Evolutionary conservation across 306 rosid species (phyloP), one percentile per base, ranked within the genome.

Genomic region (Vigna reflexopilosa): DNA sequence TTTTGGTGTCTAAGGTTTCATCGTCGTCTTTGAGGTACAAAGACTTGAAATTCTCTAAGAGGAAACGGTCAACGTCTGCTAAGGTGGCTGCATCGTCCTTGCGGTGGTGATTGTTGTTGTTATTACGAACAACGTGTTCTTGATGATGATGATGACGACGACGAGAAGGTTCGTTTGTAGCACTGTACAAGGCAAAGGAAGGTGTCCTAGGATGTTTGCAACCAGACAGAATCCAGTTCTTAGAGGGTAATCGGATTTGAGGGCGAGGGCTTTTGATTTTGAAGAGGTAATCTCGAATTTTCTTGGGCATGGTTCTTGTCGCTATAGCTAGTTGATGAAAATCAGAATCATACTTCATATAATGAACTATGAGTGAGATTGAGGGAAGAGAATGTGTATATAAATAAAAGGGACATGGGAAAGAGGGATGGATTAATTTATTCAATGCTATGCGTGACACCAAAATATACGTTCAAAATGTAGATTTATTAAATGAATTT

Each of bases 11-110:
- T 32, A 19, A 7, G 42, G 38, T 4, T 69, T 50, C 81, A 4
- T 77, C 88, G 2, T 85, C 87, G 44, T 90, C 94, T 68, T 66
- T 83, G 5, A 80, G 47, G 57, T 82, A 94, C 0, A 90, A 81
- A 8, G 98, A 92, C 81, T 84, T 86, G 89, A 90, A 94, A 32
- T 94, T 94, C 80, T 94, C 97, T 0, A 87, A 66, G 57, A 94
- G 91, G 57, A 94, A 92, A 9, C 89, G 91, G 50, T 94, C 97
- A 7, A 92, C 40, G n/a, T 92, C 98, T 4, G 91, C 84, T 42
- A 94, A 80, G 0, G 91, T 90, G 15, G 97, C 98, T 0, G 96
- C 91, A 8, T 80, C 90, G 16, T 52, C 83, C 1, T 64, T 55
- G 5, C 2, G 12, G 45, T 40, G 45, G 11, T 40, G 2, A 7